Percentiles rank a stretch among this genome's conserved stretches.
Evolutionary conservation across 352 stramenopile species (phyloP).

Genomic region (Phytopythium mirpurense): DNA sequence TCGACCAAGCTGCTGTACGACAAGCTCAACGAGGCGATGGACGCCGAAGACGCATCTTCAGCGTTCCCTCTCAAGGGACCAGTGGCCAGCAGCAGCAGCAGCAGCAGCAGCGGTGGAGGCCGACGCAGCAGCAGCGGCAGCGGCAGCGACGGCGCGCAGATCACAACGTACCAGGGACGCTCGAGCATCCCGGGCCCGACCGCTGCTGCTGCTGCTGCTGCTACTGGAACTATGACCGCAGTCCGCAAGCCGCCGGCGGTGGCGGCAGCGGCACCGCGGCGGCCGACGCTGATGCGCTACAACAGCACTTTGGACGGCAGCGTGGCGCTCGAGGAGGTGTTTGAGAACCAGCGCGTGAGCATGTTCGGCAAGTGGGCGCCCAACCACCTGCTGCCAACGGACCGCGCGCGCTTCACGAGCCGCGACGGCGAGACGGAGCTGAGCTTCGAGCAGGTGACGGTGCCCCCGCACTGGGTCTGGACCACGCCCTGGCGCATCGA

Average conservation of each 20-base stretch:
- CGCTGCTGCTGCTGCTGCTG: neutral
- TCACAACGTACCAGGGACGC: neutral
- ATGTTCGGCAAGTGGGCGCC: slow-evolving; percentile 87
- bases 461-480: slow-evolving; percentile 80
- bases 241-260: neutral
- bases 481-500: slow-evolving; percentile 84
- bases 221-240: neutral
- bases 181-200: neutral
- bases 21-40: slow-evolving; percentile 38
- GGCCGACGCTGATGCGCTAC: slow-evolving; percentile 38
- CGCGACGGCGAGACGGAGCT: slow-evolving; percentile 71
- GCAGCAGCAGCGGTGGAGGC: slow-evolving; percentile 11
- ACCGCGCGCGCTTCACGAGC: slow-evolving; percentile 77
- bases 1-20: slow-evolving; percentile 51
- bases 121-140: neutral
- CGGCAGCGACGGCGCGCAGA: neutral
- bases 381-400: slow-evolving; percentile 77
- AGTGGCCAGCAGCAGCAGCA: no score
- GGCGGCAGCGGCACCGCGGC: slow-evolving; percentile 6
- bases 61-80: no score
- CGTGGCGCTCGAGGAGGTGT: slow-evolving; percentile 82
- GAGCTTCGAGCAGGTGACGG: slow-evolving; percentile 71
- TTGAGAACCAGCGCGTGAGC: slow-evolving; percentile 85
- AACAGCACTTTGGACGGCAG: slow-evolving; percentile 71
- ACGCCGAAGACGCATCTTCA: neutral